Base-by-base conservation (phyloP, 192 early-diverging fungal genomes). In the Backusella tuberculispora region DNA sequence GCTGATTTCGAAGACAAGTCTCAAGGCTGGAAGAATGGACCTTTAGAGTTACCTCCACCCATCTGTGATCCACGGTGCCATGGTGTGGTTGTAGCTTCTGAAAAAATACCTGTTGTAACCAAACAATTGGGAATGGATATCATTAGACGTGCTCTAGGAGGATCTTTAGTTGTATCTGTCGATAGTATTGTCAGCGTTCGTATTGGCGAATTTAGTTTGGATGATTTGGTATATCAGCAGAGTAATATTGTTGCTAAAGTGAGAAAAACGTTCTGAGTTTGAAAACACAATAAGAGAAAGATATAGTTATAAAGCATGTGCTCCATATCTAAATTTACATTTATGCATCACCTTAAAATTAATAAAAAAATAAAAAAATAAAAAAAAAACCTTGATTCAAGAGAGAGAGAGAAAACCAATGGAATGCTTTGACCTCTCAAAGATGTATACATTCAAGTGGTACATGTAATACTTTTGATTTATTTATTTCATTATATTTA, bases 111-210 rank as follows among this genome's bases (percentile, higher is more conserved):
- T 1, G 76, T 82, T 15, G 19, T 70, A 41, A 71, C 70, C 17
- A 71, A 77, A 4, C 74, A 73, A 19, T 66, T 79, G 5, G 86
- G 83, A 15, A 79, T 82, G 64, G 86, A 87, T 65, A 82, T 81
- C 0, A 69, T 87, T 75, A 81, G 69, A 63, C 82, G 78, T 70
- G 86, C 86, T 0, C 65, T 87, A 10, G 84, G 84, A 3, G 84
- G 84, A 19, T 65, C 78, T 1, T 68, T 87, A 14, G 81, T 81
- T 29, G 79, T 87, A 4, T 78, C 81, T 78, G 81, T 87, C 0
- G 60, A 81, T 41, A 85, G 86, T 68, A 71, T 76, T 50, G 83
- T 85, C 43, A 76, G 77, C 15, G 78, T 83, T 3, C 73, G 66
- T 37, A 74, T 87, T 19, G 86, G 82, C 2, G 71, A 68, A 5